Evolutionary conservation across 228 moss, liverwort and hornwort species (phyloP).

Genomic region (Sphagnum fallax): DNA sequence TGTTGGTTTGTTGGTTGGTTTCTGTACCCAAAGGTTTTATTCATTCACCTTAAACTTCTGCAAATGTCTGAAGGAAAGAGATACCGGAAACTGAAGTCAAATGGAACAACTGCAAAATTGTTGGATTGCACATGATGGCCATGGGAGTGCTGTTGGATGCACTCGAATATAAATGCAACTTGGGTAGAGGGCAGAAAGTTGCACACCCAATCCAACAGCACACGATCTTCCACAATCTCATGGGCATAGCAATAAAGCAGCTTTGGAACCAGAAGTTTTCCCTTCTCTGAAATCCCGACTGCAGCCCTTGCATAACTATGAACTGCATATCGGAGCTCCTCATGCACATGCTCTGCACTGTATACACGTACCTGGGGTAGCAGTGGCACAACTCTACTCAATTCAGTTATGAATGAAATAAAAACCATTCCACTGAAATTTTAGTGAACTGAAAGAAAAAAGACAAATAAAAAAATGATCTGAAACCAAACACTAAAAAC

Average conservation of each 20-base stretch:
- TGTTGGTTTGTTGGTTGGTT: too few species aligned
- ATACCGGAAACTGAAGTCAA: conserved; percentile 41
- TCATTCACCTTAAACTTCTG: conserved; percentile 7
- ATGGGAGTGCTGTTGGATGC: conserved; percentile 30
- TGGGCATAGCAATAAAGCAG: conserved; percentile 34
- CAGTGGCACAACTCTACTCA: neutral
- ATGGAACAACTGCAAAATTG: conserved; percentile 31
- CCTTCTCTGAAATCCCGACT: conserved; percentile 31
- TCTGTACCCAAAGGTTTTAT: too few species aligned
- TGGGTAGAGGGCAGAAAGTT: conserved; percentile 31
- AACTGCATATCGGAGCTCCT: conserved; percentile 25
- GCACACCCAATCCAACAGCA: conserved; percentile 41
- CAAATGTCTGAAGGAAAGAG: conserved; percentile 12
- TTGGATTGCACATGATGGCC: conserved; percentile 16
- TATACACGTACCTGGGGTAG: conserved; percentile 31
- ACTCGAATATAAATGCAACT: conserved; percentile 28
- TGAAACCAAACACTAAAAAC: too few species aligned
- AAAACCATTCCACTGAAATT: too few species aligned
- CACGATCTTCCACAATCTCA: conserved; percentile 27
- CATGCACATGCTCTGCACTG: conserved; percentile 23
- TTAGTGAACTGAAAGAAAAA: neutral
- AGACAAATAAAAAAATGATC: neutral
- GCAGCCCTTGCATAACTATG: conserved; percentile 37
- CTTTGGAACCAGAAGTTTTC: conserved; percentile 36
- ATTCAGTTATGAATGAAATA: neutral